Evolutionary conservation across 1,284 basidiomycete species (phyloP).

Genomic region (Phellinidium pouzarii): DNA sequence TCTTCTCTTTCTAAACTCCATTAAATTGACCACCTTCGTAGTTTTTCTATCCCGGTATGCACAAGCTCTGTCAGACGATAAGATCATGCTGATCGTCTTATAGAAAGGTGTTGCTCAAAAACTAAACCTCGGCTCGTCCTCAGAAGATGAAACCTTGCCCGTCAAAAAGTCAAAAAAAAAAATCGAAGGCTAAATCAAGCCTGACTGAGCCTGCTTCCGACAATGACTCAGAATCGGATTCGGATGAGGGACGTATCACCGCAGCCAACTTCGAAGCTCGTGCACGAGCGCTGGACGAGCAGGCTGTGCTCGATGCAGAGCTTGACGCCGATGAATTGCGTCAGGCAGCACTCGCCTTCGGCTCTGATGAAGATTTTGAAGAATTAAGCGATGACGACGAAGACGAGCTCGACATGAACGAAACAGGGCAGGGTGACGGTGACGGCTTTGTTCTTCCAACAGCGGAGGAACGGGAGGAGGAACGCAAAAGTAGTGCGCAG

Average conservation of each 20-base stretch:
- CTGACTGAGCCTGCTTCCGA: conserved; percentile 29
- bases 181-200: conserved; percentile 25
- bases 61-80: not conserved
- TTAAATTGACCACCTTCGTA: conserved; percentile 1
- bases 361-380: conserved; percentile 32
- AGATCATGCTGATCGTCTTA: not conserved
- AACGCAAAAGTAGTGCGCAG: conserved; percentile 64
- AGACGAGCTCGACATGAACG: conserved; percentile 49
- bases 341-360: conserved; percentile 40
- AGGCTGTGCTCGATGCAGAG: conserved; percentile 59
- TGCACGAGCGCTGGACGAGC: conserved; percentile 64
- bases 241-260: conserved; percentile 56
- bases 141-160: conserved; percentile 23
- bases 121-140: conserved; percentile 52
- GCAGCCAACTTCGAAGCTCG: conserved; percentile 72
- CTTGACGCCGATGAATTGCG: conserved; percentile 63
- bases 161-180: too few species aligned
- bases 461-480: conserved; percentile 74
- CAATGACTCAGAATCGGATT: conserved; percentile 32
- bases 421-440: conserved; percentile 50
- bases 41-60: conserved; percentile 12
- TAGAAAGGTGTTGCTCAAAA: conserved; percentile 46
- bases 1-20: conserved; percentile 5
- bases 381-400: conserved; percentile 51
- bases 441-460: conserved; percentile 75